Evolutionary conservation across 805 yeast genomes (phyloP).

Genomic region (Lachancea thermotolerans): DNA sequence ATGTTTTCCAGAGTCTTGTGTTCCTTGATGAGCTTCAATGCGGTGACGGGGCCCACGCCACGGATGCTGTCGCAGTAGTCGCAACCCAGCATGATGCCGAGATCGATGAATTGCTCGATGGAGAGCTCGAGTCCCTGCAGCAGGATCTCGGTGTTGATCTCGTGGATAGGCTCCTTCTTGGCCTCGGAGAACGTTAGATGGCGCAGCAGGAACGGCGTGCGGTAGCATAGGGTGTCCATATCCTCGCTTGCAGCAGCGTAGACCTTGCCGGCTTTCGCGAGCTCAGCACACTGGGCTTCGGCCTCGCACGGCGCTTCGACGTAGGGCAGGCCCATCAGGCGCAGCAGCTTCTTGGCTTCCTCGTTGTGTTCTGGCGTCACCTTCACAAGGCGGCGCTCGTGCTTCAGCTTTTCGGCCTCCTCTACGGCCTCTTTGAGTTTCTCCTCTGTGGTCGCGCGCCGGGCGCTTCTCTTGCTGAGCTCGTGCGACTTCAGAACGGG

Average conservation of each 20-base stretch:
- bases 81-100: conserved; percentile 91
- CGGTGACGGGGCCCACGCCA: conserved; percentile 96
- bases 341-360: conserved; percentile 77
- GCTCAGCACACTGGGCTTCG: conserved; percentile 95
- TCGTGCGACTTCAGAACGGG: conserved; percentile 93
- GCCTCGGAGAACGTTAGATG: conserved; percentile 94
- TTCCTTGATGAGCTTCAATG: conserved; percentile 79
- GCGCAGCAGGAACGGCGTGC: conserved; percentile 74
- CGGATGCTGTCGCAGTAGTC: conserved; percentile 94
- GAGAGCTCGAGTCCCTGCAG: conserved; percentile 74
- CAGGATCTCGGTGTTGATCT: conserved; percentile 60
- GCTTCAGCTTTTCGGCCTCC: conserved; percentile 61
- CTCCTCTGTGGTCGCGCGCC: conserved; percentile 77
- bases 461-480: conserved; percentile 72
- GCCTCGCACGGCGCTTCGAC: conserved; percentile 97
- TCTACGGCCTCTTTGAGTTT: conserved; percentile 71
- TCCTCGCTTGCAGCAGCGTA: conserved; percentile 98
- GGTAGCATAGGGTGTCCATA: conserved; percentile 96
- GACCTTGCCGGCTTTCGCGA: conserved; percentile 84
- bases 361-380: conserved; percentile 89
- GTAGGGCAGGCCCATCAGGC: conserved; percentile 91
- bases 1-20: conserved; percentile 76
- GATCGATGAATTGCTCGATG: conserved; percentile 69
- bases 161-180: conserved; percentile 85
- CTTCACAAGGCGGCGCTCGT: conserved; percentile 78